Conservation (phyloP, 2,329 filamentous ascomycete species). For the Fusarium annulatum region DNA sequence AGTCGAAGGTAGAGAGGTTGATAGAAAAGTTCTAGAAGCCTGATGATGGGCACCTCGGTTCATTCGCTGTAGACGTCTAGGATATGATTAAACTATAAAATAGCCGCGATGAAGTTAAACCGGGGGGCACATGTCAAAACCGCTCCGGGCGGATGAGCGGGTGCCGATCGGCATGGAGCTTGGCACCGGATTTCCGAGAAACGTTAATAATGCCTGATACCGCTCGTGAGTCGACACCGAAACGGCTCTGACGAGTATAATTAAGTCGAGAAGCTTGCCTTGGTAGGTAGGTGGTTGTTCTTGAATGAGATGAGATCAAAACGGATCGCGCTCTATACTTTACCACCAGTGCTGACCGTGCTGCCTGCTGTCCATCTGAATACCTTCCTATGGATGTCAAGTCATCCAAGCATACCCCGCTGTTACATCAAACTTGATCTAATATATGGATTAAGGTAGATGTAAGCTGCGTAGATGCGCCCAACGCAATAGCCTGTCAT, state of each 20-base stretch:
- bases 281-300: not conserved
- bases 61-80: not conserved
- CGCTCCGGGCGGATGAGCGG: slow-evolving; percentile 38
- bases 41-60: not conserved
- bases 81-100: not conserved
- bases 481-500: not conserved
- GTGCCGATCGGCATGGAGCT: slow-evolving; percentile 38
- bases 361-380: not conserved
- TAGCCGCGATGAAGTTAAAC: slow-evolving; percentile 9
- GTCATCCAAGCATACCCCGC: slow-evolving; percentile 11
- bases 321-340: not conserved
- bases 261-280: not conserved
- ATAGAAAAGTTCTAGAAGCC: not conserved
- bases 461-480: not conserved
- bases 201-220: slow-evolving; percentile 27
- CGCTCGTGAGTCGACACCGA: slow-evolving; percentile 1
- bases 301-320: not conserved
- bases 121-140: slow-evolving; percentile 33
- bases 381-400: not conserved
- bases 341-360: not conserved
- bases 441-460: not conserved
- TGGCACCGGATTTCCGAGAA: slow-evolving; percentile 22
- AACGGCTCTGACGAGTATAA: not conserved
- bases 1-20: not conserved
- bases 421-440: slow-evolving; percentile 7